phyloP scores from a whole-genome alignment of 805 yeast genomes.

The Blastobotrys robertii region DNA sequence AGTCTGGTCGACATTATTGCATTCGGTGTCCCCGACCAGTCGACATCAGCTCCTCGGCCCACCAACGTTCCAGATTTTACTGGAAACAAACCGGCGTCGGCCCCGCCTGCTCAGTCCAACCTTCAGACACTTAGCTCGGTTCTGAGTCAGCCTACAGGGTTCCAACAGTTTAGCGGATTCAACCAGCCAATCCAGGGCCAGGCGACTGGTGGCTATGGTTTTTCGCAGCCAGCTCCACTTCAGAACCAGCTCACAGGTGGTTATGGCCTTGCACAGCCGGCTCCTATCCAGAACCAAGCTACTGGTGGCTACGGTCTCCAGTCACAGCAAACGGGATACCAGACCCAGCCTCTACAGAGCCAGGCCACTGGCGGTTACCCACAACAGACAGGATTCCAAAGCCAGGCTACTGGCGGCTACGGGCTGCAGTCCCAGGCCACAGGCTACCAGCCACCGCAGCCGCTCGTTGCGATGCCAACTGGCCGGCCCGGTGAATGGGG shows the following conservation, averaged over 20 bases:
- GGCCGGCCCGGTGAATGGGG: conserved; percentile 80
- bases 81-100: neutral
- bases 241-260: conserved; percentile 30
- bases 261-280: conserved; percentile 8
- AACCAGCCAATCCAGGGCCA: conserved; percentile 15
- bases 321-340: conserved; percentile 13
- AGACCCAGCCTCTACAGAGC: conserved; percentile 20
- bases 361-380: conserved; percentile 27
- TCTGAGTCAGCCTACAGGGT: conserved; percentile 4
- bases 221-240: conserved; percentile 12
- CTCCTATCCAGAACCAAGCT: conserved; percentile 25
- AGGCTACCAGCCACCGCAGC: conserved; percentile 16
- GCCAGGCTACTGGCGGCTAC: conserved; percentile 15
- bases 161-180: conserved; percentile 16
- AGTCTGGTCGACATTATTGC: conserved; percentile 85
- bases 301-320: conserved; percentile 20
- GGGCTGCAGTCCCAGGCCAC: conserved; percentile 26
- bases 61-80: conserved; percentile 22
- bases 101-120: neutral
- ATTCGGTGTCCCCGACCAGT: conserved; percentile 57
- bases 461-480: conserved; percentile 35
- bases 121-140: neutral
- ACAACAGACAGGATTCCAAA: conserved; percentile 12
- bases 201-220: conserved; percentile 18
- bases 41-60: conserved; percentile 11